phyloP scores from a whole-genome alignment of 139 green algal genomes.

The Chlorella sorokiniana region DNA sequence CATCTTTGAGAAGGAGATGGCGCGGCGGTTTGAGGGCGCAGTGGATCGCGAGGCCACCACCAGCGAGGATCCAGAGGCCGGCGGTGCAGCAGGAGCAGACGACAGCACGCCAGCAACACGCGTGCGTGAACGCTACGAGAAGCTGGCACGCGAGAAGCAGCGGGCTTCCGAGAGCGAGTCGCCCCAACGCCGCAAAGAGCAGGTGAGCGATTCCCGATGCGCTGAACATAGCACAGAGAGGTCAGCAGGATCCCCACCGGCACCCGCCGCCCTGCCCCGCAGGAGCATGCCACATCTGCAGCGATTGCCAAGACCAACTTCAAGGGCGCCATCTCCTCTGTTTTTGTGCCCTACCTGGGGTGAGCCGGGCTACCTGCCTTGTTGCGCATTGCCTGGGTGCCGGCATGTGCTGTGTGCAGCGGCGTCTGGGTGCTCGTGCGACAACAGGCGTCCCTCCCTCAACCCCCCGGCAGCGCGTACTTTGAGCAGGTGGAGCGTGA shows the following conservation, averaged over 20 bases:
- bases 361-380: constrained; percentile 1
- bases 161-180: constrained; percentile 12
- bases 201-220: neutral
- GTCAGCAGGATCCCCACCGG: neutral
- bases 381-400: neutral
- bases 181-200: constrained; percentile 20
- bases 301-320: constrained; percentile 66
- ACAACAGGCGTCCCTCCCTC: neutral
- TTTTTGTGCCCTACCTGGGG: constrained; percentile 80
- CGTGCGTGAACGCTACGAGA: constrained; percentile 48
- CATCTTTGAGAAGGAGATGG: constrained; percentile 97
- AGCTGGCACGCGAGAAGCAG: constrained; percentile 45
- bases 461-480: constrained; percentile 54
- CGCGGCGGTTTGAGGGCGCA: constrained; percentile 69
- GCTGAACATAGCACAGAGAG: neutral
- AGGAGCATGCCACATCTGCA: constrained; percentile 40
- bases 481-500: constrained; percentile 77
- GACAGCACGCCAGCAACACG: constrained; percentile 19
- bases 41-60: neutral
- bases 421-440: neutral
- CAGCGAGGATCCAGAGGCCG: constrained; percentile 37
- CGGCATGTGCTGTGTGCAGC: neutral
- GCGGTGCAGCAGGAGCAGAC: constrained; percentile 8
- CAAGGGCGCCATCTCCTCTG: constrained; percentile 71
- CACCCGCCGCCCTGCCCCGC: neutral